A percentile compares a stretch with the other conserved stretches of the same genome.
Conservation (phyloP, 2,329 filamentous ascomycete species). For the Setomelanomma holmii region DNA sequence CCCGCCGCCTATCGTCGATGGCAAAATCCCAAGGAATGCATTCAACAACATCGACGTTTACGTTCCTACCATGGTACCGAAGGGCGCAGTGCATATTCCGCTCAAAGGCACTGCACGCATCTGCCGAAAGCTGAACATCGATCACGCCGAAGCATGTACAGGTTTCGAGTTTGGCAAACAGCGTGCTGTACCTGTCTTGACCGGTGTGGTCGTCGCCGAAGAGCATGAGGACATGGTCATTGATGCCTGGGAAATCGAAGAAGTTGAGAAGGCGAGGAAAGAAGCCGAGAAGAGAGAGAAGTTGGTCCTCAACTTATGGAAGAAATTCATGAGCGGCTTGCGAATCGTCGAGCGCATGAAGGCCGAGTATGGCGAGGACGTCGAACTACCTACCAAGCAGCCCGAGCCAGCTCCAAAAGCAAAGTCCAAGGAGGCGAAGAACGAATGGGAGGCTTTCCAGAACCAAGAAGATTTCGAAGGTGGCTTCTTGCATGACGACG, state of each 20-base stretch:
- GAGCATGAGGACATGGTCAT: slow-evolving; percentile 78
- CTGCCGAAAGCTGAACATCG: slow-evolving; percentile 83
- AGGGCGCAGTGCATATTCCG: slow-evolving; percentile 83
- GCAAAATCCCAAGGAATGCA: slow-evolving; percentile 88
- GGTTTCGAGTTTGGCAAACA: slow-evolving; percentile 96
- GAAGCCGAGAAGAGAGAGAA: slow-evolving; percentile 85
- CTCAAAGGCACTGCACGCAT: slow-evolving; percentile 77
- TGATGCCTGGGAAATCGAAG: slow-evolving; percentile 75
- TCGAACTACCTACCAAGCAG: slow-evolving; percentile 71
- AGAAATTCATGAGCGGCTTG: slow-evolving; percentile 84
- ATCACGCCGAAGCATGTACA: slow-evolving; percentile 92
- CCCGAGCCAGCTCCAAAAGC: slow-evolving; percentile 43
- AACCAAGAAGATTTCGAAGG: slow-evolving; percentile 48
- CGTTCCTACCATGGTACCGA: slow-evolving; percentile 89
- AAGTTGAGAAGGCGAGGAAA: slow-evolving; percentile 75
- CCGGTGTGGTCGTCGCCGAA: slow-evolving; percentile 85
- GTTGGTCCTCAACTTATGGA: slow-evolving; percentile 77
- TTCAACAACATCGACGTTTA: slow-evolving; percentile 98
- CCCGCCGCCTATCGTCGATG: slow-evolving; percentile 81
- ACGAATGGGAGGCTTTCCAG: slow-evolving; percentile 45
- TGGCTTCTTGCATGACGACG: slow-evolving; percentile 50
- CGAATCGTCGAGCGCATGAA: slow-evolving; percentile 67
- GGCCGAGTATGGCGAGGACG: slow-evolving; percentile 41
- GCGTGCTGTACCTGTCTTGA: slow-evolving; percentile 90
- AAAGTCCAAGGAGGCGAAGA: slow-evolving; percentile 62